Conservation (phyloP, 73 alveolate species). For the Uronychia binucleata region DNA sequence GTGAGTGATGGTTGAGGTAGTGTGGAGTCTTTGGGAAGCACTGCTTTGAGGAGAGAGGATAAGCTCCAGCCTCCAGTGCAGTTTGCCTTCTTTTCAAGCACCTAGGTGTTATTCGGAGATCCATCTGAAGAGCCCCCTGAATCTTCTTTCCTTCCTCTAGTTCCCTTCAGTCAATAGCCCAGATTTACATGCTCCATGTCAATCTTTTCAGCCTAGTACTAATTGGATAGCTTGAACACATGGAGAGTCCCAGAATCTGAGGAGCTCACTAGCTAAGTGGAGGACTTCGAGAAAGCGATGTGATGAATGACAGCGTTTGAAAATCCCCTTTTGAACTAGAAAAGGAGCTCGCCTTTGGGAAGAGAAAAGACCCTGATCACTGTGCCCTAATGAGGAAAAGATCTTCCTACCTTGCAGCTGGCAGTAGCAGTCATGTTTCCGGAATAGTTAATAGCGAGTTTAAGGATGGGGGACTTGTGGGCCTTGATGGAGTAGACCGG, state of each 20-base stretch:
- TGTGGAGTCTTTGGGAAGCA: constrained; percentile 5
- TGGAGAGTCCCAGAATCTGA: constrained; percentile 85
- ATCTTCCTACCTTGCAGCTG: constrained; percentile 70
- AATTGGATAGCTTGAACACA: constrained; percentile 28
- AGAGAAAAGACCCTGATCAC: constrained; percentile 79
- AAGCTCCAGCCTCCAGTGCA: constrained; percentile 32
- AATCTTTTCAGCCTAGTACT: too few species aligned
- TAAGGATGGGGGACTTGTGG: constrained; percentile 79
- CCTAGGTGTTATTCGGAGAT: not conserved
- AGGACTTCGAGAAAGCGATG: constrained; percentile 62
- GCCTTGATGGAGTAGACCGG: constrained; percentile 65
- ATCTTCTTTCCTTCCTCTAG: not conserved
- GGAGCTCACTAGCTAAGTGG: constrained; percentile 64
- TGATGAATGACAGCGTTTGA: constrained; percentile 64
- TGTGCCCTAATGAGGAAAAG: constrained; percentile 44
- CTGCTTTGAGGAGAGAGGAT: not conserved
- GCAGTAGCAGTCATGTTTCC: constrained; percentile 85
- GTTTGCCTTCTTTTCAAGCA: constrained; percentile 7
- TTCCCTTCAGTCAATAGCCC: not conserved
- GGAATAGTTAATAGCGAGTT: constrained; percentile 67
- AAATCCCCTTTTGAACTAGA: constrained; percentile 76
- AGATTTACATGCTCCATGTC: not conserved
- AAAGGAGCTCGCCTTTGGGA: constrained; percentile 84
- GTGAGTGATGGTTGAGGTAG: too few species aligned
- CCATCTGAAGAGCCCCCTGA: not conserved